Evolutionary conservation across 2,329 filamentous ascomycete genomes (phyloP), one percentile per base, ranked within the genome.

Genomic region (Colletotrichum scovillei): DNA sequence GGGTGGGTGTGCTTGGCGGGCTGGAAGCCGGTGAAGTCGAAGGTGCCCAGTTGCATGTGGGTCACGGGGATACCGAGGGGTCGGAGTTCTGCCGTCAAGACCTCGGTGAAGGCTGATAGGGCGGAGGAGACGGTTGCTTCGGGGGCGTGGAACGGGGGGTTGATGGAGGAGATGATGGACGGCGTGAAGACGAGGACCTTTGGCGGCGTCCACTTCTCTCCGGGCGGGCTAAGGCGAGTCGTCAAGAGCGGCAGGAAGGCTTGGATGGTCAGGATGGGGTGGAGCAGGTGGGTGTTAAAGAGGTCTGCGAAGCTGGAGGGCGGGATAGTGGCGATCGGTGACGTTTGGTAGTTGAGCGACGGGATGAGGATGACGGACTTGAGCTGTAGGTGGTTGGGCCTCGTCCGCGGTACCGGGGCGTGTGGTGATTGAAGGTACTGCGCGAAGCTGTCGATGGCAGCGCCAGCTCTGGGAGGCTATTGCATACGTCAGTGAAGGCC

Each of bases 261-360:
- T 84, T 98, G 95, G 52, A 95, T 92, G 5, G 94, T 95, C 65
- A 97, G 89, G 76, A 98, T 95, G 1, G 96, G 96, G 70, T 95
- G 93, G 67, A 98, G 89, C 14, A 99, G 89, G 79, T 97, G 95
- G 19, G 95, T 96, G 82, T 98, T 98, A 81, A 98, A 91, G 42
- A 95, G 92, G 80, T 98, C 95, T 75, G 94, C 94, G 86, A 97
- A 97, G 78, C 91, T 92, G 35, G 94, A 94, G 0, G 94, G 92
- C 7, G 94, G 91, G 72, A 98, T 92, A 4, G 94, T 95, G 74
- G 95, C 94, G 74, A 98, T 93, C 24, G 94, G 93, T 4, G 94
- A 94, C 30, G 93, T 92, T 65, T 94, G 93, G 81, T 95, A 97
- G 79, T 93, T 91, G 28, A 93, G 87, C 28, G 92, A 94, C 2